Evolutionary conservation across 2,329 filamentous ascomycete species (phyloP).

Genomic region (Aureobasidium musti): DNA sequence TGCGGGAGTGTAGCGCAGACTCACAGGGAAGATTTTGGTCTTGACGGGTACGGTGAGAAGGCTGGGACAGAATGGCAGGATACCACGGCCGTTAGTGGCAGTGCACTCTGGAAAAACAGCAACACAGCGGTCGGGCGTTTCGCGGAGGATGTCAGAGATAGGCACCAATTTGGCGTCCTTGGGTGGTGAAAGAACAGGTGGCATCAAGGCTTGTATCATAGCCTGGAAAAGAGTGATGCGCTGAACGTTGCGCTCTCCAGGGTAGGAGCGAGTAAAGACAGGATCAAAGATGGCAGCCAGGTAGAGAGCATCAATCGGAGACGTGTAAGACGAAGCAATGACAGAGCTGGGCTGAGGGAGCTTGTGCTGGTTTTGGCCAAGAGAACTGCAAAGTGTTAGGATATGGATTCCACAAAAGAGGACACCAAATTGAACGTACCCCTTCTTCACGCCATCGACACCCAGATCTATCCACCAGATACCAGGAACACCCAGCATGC

Average conservation of each 20-base stretch:
- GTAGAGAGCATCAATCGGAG: slow-evolving; percentile 89
- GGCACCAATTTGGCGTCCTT: slow-evolving; percentile 41
- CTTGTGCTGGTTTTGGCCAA: slow-evolving; percentile 71
- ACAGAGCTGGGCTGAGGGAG: slow-evolving; percentile 78
- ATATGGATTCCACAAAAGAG: background rate
- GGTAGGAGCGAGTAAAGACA: slow-evolving; percentile 85
- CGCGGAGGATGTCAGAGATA: slow-evolving; percentile 56
- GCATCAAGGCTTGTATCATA: slow-evolving; percentile 69
- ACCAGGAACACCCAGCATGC: slow-evolving; percentile 81
- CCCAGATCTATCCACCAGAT: slow-evolving; percentile 99
- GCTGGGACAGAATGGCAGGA: slow-evolving; percentile 78
- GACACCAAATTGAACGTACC: slow-evolving; percentile 53
- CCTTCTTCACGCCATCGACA: slow-evolving; percentile 92
- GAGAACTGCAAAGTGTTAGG: slow-evolving; percentile 51
- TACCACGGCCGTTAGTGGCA: slow-evolving; percentile 89
- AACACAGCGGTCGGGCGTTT: slow-evolving; percentile 73
- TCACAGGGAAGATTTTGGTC: slow-evolving; percentile 85
- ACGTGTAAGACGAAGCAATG: slow-evolving; percentile 89
- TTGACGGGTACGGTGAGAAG: slow-evolving; percentile 67
- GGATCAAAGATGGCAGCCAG: slow-evolving; percentile 95
- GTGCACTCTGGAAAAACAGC: slow-evolving; percentile 92
- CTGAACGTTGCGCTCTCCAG: slow-evolving; percentile 68
- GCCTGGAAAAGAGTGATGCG: slow-evolving; percentile 76
- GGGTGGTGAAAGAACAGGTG: slow-evolving; percentile 39
- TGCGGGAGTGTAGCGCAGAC: slow-evolving; percentile 80